phyloP scores from a whole-genome alignment of 75 land plant genomes.

The Chamaecyparis obtusa region DNA sequence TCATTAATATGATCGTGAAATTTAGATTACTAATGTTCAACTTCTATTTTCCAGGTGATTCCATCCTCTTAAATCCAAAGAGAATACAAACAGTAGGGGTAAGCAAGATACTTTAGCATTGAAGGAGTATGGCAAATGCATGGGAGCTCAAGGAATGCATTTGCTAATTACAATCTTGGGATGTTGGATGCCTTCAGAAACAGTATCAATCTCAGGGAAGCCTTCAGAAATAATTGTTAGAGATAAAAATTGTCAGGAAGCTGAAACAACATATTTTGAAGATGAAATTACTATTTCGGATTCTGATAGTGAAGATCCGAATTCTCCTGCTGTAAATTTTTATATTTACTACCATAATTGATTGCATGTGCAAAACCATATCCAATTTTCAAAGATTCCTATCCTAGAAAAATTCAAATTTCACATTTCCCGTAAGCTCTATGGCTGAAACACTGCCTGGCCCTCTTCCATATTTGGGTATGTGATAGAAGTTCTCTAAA shows the following conservation, averaged over 20 bases:
- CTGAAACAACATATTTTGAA: constrained; percentile 5
- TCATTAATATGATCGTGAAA: too few relatives aligned
- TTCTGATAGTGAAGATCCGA: constrained; percentile 28
- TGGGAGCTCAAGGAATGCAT: too few relatives aligned
- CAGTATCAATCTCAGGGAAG: too few relatives aligned
- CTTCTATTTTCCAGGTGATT: too few relatives aligned
- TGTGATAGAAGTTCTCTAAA: constrained; percentile 11
- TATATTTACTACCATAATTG: constrained; percentile 16
- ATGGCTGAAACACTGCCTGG: neutral
- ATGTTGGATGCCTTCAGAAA: too few relatives aligned
- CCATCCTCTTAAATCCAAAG: too few relatives aligned
- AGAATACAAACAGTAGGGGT: too few relatives aligned
- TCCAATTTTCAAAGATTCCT: neutral
- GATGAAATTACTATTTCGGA: constrained; percentile 28
- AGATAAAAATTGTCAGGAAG: neutral
- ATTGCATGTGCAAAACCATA: constrained; percentile 28
- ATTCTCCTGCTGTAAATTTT: constrained; percentile 20
- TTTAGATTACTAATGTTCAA: too few relatives aligned
- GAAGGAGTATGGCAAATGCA: too few relatives aligned
- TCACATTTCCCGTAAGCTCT: neutral
- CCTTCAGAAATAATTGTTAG: neutral
- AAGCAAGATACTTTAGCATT: too few relatives aligned
- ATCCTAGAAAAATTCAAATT: neutral
- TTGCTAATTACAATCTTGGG: too few relatives aligned
- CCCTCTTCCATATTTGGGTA: neutral